Evolutionary conservation across 441 rosid species (phyloP).

Genomic region (Populus hybrid): DNA sequence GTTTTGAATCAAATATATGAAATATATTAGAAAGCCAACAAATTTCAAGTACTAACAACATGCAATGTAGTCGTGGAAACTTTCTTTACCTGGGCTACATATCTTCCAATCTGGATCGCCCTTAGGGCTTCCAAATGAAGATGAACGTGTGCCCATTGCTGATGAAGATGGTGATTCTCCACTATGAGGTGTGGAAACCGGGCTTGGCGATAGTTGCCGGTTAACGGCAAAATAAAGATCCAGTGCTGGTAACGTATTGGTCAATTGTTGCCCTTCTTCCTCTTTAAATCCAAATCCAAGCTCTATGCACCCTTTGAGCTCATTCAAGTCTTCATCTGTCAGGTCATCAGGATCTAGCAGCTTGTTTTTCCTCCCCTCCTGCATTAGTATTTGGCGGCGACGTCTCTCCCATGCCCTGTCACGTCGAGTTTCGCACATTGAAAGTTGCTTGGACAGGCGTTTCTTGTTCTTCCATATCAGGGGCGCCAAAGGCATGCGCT

Average conservation of each 20-base stretch:
- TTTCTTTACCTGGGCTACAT: conserved; percentile 67
- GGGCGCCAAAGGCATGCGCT: conserved; percentile 51
- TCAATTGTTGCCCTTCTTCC: conserved; percentile 64
- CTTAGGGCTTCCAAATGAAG: conserved; percentile 59
- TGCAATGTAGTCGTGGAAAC: not conserved
- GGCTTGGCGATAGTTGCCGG: conserved; percentile 68
- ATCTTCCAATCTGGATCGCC: conserved; percentile 76
- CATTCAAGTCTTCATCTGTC: conserved; percentile 84
- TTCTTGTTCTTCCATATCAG: conserved; percentile 42
- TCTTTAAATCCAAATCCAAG: conserved; percentile 92
- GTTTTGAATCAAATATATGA: not conserved
- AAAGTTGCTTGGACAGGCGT: conserved; percentile 72
- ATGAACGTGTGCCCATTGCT: conserved; percentile 41
- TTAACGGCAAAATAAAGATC: conserved; percentile 90
- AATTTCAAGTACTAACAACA: not conserved
- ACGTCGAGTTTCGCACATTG: conserved; percentile 66
- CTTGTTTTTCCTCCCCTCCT: conserved; percentile 38
- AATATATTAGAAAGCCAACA: not conserved
- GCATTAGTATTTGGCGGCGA: conserved; percentile 58
- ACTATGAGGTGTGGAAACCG: conserved; percentile 56
- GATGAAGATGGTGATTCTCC: conserved; percentile 38
- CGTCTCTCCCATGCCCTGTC: conserved; percentile 88
- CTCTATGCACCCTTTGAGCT: conserved; percentile 93
- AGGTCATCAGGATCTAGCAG: conserved; percentile 33
- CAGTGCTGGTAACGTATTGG: conserved; percentile 84